Percentiles rank a stretch among this genome's conserved stretches.
Conservation (phyloP, 352 stramenopile genomes). For the Phytophthora multivora region DNA sequence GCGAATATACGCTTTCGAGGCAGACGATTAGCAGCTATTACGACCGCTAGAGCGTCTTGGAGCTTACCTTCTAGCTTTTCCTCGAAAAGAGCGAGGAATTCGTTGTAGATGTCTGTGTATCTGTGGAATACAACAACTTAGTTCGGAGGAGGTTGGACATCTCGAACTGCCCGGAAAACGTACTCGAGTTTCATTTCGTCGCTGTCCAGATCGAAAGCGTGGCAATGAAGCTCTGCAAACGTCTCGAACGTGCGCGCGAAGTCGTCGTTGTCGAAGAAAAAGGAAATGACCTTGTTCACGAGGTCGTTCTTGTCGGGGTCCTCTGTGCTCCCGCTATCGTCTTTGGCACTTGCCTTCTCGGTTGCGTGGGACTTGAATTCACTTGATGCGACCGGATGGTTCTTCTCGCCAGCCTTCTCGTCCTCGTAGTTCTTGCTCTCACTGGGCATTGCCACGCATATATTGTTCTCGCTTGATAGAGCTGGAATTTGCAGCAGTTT, state of each 20-base stretch:
- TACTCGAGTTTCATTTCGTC: conserved; percentile 86
- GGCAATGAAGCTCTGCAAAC: conserved; percentile 69
- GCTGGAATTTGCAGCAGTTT: conserved; percentile 20
- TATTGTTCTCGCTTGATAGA: conserved; percentile 2
- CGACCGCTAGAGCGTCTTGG: neutral
- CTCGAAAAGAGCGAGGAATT: conserved; percentile 77
- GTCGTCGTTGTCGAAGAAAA: conserved; percentile 83
- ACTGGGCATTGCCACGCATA: conserved; percentile 29
- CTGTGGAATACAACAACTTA: conserved; percentile 28
- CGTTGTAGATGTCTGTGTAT: conserved; percentile 84
- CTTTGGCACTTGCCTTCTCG: conserved; percentile 37
- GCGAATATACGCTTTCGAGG: conserved; percentile 54
- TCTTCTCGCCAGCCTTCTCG: conserved; percentile 31
- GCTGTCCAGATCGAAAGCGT: conserved; percentile 64
- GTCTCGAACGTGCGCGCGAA: conserved; percentile 75
- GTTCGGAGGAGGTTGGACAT: no score
- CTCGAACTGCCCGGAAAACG: conserved; percentile 1
- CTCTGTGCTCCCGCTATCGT: conserved; percentile 28
- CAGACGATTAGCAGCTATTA: neutral
- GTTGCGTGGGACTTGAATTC: conserved; percentile 31
- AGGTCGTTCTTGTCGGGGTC: conserved; percentile 36
- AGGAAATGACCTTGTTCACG: conserved; percentile 70
- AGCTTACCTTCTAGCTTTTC: conserved; percentile 74
- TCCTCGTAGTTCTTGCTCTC: conserved; percentile 42
- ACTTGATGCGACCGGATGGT: conserved; percentile 1